phyloP scores from a whole-genome alignment of 2,329 filamentous ascomycete species.

The Exophiala phaeomuriformis region DNA sequence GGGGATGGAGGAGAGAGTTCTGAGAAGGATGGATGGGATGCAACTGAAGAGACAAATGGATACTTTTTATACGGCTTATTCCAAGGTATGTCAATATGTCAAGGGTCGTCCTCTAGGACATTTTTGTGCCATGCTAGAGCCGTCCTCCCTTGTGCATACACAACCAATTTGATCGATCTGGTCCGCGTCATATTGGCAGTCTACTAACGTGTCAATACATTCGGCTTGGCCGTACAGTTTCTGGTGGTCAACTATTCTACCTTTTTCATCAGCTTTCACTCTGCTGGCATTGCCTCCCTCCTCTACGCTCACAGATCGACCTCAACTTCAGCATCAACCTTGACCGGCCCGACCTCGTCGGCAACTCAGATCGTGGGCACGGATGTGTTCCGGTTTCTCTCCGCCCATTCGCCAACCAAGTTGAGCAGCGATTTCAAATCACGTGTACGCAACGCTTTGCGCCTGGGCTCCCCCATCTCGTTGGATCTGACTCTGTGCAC shows the following conservation, averaged over 20 bases:
- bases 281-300: slow-evolving; percentile 42
- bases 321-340: slow-evolving; percentile 15
- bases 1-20: slow-evolving; percentile 38
- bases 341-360: slow-evolving; percentile 27
- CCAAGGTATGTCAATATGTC: slow-evolving; percentile 32
- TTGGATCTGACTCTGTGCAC: slow-evolving; percentile 30
- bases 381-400: slow-evolving; percentile 52
- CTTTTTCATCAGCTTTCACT: slow-evolving; percentile 44
- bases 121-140: no score
- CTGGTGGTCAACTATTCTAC: slow-evolving; percentile 34
- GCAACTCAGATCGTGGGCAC: slow-evolving; percentile 35
- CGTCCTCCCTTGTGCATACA: no score
- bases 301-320: slow-evolving; percentile 30
- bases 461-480: slow-evolving; percentile 29
- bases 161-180: no score
- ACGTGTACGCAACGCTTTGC: slow-evolving; percentile 37
- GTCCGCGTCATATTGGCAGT: no score
- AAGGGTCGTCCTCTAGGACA: no score
- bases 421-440: slow-evolving; percentile 42
- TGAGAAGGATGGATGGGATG: slow-evolving; percentile 33
- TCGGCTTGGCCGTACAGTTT: slow-evolving; percentile 28
- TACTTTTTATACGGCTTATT: slow-evolving; percentile 40
- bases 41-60: slow-evolving; percentile 36
- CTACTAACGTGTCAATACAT: not conserved
- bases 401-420: slow-evolving; percentile 38